Base-by-base conservation (phyloP, 116 monocot species). In the Phalaenopsis hybrid region DNA sequence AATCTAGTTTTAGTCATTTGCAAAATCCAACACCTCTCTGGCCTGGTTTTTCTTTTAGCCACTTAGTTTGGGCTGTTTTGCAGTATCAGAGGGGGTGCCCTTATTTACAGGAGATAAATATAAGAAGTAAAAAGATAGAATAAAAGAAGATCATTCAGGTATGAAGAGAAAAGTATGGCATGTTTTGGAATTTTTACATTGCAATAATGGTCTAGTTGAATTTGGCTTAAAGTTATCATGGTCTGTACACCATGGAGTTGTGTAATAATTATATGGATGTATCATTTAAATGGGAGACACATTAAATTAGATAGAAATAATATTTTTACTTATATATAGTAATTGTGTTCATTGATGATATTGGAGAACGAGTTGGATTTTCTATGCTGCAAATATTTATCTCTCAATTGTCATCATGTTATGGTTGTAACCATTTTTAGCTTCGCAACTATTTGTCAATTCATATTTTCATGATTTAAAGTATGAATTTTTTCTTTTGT, bases 31-130 rank as follows among this genome's bases (percentile, higher is more conserved):
- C 0, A 76, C 79, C 82, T 18, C 81, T 92, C 0, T 95, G 92
- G 95, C 95, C 95, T 17, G 89, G 91, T 20, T 94, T 94, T 80
- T 90, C 89, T 12, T 67, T 98, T 1, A 85, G 88, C 57, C 90
- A 98, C 63, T 74, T 98, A 57, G 86, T 92, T 8, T 94, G 92
- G 94, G 74, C 94, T 79, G 84, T 98, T 48, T 68, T 98, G 44
- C 73, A 90, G 79, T 98, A 94, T 51, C 98, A 98, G 59, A 87
- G 81, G 81, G 92, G 83, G 13, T 61, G 85, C 31, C 83, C 84
- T 37, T 93, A 86, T 84, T 78, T 98, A 23, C 61, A 85, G 44
- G 85, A 80, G 33, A 83, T 37, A 78, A 85, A 74, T 69, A 70
- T 46, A 9, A 28, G 46, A 45, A 57, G 37, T 65, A 80, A 77